phyloP scores from a whole-genome alignment of 2,329 filamentous ascomycete species.

The Aschersonia sp. region DNA sequence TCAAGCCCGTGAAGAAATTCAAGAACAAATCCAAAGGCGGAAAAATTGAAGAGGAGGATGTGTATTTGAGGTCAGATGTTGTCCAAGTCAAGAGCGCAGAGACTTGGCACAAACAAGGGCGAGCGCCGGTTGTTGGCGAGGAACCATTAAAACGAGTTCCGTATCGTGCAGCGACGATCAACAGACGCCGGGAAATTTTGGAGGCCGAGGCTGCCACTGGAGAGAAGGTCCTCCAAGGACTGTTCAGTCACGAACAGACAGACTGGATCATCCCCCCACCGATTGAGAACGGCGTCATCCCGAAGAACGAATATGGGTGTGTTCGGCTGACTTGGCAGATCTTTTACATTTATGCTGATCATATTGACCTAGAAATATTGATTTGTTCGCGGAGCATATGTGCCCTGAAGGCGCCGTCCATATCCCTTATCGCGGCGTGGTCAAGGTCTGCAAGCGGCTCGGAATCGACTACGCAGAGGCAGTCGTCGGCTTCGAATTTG shows the following conservation, averaged over 20 bases:
- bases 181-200: slow-evolving; percentile 76
- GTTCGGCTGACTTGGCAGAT: slow-evolving; percentile 7
- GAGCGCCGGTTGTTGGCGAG: slow-evolving; percentile 55
- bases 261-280: slow-evolving; percentile 90
- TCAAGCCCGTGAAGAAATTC: slow-evolving; percentile 61
- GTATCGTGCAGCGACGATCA: slow-evolving; percentile 78
- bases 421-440: slow-evolving; percentile 62
- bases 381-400: slow-evolving; percentile 90
- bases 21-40: slow-evolving; percentile 59
- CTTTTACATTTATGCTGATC: not conserved
- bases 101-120: slow-evolving; percentile 95
- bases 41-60: slow-evolving; percentile 60
- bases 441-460: slow-evolving; percentile 69
- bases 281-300: slow-evolving; percentile 72
- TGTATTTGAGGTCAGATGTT: slow-evolving; percentile 68
- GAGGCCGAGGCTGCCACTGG: slow-evolving; percentile 69
- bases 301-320: slow-evolving; percentile 77
- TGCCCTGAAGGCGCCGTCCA: slow-evolving; percentile 72
- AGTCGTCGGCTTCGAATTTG: slow-evolving; percentile 93
- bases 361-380: slow-evolving; percentile 54
- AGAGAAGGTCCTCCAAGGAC: slow-evolving; percentile 69
- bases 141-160: slow-evolving; percentile 75
- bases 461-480: slow-evolving; percentile 86
- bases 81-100: slow-evolving; percentile 80
- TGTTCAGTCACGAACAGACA: slow-evolving; percentile 76